These are phyloP conservation scores for Sanghuangporus baumii DNA, from an alignment of 1,284 basidiomycete species.

Conservation along the genomic window DNA sequence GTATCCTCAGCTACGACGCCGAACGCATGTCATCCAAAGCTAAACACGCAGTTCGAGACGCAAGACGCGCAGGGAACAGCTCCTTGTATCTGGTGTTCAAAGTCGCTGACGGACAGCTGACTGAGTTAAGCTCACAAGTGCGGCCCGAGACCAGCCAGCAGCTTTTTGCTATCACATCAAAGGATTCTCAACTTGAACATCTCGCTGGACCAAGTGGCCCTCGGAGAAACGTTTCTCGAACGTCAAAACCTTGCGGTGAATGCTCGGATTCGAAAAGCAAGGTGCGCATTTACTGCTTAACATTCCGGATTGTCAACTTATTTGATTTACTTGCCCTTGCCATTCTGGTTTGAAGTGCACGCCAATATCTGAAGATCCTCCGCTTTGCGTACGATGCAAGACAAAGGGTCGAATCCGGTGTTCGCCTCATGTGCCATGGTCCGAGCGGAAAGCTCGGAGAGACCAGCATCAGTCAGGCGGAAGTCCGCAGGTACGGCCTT, in stretches of 20 bases:
- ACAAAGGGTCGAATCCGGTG: background rate
- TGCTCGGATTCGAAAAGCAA: constrained; percentile 8
- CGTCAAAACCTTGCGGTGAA: constrained; percentile 8
- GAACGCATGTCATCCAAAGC: background rate
- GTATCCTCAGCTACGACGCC: background rate
- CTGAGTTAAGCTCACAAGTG: background rate
- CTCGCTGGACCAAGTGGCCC: background rate
- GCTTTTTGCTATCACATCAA: background rate
- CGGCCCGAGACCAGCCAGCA: background rate
- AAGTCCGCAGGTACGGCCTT: background rate
- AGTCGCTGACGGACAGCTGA: background rate
- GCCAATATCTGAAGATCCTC: background rate
- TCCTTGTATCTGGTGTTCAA: background rate
- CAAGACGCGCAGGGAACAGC: background rate
- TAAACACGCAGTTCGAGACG: background rate
- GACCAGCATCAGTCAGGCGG: background rate
- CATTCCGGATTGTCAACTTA: background rate
- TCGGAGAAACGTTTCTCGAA: background rate
- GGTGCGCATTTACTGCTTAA: background rate
- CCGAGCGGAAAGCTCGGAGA: background rate
- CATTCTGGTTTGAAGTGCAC: constrained; percentile 1
- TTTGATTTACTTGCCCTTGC: background rate
- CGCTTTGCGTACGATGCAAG: constrained; percentile 5
- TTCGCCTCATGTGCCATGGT: constrained; percentile 11
- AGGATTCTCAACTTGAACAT: background rate